Evolutionary conservation across 805 yeast genomes (phyloP), one percentile per base, ranked within the genome.

Genomic region (Maudiozyma bulderi): DNA sequence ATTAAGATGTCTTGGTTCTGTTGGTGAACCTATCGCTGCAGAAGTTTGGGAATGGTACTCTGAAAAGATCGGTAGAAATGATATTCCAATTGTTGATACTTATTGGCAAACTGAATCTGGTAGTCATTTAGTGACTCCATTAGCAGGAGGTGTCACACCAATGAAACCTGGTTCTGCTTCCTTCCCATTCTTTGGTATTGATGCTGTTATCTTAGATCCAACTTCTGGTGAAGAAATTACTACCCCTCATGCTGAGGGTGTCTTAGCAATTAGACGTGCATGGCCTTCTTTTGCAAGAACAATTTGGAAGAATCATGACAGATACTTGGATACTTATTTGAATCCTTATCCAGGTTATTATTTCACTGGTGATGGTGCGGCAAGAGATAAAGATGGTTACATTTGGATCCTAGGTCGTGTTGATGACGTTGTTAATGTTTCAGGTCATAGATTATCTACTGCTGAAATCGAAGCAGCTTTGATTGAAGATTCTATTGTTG

Each of bases 61-160:
- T 61, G 83, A 81, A 54, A 73, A 76, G 57, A 78, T 84, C 58
- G 93, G 91, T 59, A 77, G 78, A 62, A 76, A 78, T 47, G 72
- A 82, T 65, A 78, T 85, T 59, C 83, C 84, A 64, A 78, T 86
- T 53, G 74, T 83, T 60, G 95, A 86, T 68, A 86, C 95, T 37
- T 85, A 84, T 73, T 86, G 95, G 95, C 90, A 84, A 73, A 86
- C 95, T 3, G 95, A 86, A 68, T 79, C 87, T 13, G 93, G 93
- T 43, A 80, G 90, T 44, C 93, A 85, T 63, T 71, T 86, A 62
- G 78, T 86, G 52, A 77, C 89, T 40, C 89, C 91, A 51, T 65
- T 86, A 51, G 88, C 93, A 45, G 83, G 82, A 57, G 82, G 82
- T 56, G 76, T 83, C 40, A 80, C 86, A 28, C 88, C 91, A 58